Conservation (phyloP, 176 grass and related monocot genomes). For the Echinochloa phyllopogon region DNA sequence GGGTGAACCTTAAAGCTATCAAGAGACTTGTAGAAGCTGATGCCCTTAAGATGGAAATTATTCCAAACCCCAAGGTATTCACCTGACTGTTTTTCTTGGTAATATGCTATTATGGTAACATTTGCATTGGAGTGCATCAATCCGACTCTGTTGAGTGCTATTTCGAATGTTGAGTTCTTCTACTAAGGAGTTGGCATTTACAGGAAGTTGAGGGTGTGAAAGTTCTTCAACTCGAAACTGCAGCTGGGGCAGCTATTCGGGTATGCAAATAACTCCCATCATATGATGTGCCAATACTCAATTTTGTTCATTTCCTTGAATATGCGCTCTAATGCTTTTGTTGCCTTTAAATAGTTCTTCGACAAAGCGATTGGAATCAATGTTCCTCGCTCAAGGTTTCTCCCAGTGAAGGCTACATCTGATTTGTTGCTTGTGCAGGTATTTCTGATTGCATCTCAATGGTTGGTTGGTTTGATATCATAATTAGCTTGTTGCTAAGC, state of each 20-base stretch:
- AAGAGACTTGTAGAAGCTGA: slow-evolving; percentile 97
- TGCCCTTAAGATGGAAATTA: slow-evolving; percentile 99
- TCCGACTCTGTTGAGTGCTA: neutral
- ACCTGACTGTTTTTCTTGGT: neutral
- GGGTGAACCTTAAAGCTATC: slow-evolving; percentile 99
- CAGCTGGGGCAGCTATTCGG: slow-evolving; percentile 94
- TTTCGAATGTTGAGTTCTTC: slow-evolving; percentile 15
- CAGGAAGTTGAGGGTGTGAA: slow-evolving; percentile 97
- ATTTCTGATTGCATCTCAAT: slow-evolving; percentile 29
- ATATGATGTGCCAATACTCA: neutral
- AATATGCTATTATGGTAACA: neutral
- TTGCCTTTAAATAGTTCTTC: slow-evolving; percentile 71
- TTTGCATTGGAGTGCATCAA: neutral
- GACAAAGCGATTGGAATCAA: slow-evolving; percentile 92
- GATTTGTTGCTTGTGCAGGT: slow-evolving; percentile 99
- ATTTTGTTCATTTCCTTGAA: neutral
- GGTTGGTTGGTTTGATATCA: slow-evolving; percentile 24
- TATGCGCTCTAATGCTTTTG: slow-evolving; percentile 9
- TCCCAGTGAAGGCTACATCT: slow-evolving; percentile 96
- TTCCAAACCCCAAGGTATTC: slow-evolving; percentile 94
- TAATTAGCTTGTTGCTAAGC: slow-evolving; percentile 21
- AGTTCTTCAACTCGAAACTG: slow-evolving; percentile 96
- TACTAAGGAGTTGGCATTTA: slow-evolving; percentile 44
- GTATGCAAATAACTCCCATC: slow-evolving; percentile 46
- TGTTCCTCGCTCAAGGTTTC: slow-evolving; percentile 84